Conservation (phyloP, 2,329 filamentous ascomycete species). For the Clonostachys byssicola region DNA sequence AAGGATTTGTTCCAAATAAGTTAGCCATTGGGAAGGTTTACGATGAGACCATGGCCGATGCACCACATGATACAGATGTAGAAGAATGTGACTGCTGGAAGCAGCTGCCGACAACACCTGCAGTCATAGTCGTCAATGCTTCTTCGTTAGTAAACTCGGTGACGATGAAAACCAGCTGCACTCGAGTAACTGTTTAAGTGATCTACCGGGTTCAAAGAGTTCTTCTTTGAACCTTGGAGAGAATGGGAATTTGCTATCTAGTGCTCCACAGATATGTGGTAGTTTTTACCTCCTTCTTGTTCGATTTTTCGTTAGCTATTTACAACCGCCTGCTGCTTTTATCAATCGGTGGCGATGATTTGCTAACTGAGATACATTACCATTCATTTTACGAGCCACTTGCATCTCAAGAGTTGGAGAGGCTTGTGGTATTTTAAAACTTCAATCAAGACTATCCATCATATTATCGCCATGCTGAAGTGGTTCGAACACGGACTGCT, state of each 20-base stretch:
- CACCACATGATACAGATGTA: too few species aligned
- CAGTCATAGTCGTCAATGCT: conserved; percentile 21
- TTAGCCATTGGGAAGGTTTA: neutral
- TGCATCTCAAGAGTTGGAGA: neutral
- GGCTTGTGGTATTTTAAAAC: neutral
- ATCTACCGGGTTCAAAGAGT: conserved; percentile 25
- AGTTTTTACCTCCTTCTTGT: conserved; percentile 1
- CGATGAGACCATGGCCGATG: too few species aligned
- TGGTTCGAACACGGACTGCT: neutral
- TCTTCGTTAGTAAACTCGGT: conserved; percentile 28
- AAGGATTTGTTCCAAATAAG: neutral
- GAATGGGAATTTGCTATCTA: conserved; percentile 13
- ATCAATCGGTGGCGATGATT: too few species aligned
- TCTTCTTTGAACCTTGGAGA: conserved; percentile 31
- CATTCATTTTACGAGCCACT: neutral
- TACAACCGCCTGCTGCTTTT: neutral
- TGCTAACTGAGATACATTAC: neutral
- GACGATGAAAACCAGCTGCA: conserved; percentile 21
- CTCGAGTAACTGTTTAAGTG: conserved; percentile 23
- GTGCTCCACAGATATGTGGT: conserved; percentile 15
- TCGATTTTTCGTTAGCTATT: too few species aligned
- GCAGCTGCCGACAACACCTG: neutral
- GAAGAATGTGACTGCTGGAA: too few species aligned
- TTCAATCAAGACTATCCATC: neutral
- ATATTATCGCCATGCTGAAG: neutral